phyloP scores from a whole-genome alignment of 192 early-diverging fungal species.

The Coemansia sp. region DNA sequence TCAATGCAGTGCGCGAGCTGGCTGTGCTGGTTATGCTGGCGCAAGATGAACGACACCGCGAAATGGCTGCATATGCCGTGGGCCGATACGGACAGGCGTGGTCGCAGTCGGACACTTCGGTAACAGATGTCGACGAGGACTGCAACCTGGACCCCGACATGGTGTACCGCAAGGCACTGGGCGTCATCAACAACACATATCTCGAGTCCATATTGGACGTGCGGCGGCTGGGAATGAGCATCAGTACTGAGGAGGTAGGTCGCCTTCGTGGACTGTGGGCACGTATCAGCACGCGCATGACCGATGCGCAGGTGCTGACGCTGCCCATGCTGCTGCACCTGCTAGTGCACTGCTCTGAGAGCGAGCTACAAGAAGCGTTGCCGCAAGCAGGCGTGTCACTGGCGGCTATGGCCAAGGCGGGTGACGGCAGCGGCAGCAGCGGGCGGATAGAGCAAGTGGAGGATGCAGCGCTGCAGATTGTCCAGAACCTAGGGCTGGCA shows the following conservation, averaged over 20 bases:
- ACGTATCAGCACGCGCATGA: slow-evolving; percentile 30
- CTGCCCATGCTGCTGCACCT: slow-evolving; percentile 53
- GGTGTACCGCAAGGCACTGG: slow-evolving; percentile 53
- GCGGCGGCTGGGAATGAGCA: slow-evolving; percentile 49
- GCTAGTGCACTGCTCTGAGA: slow-evolving; percentile 49
- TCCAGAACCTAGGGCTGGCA: slow-evolving; percentile 51
- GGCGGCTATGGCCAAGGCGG: slow-evolving; percentile 45
- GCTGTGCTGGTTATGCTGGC: slow-evolving; percentile 46
- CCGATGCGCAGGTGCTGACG: slow-evolving; percentile 33
- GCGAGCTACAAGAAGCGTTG: slow-evolving; percentile 42
- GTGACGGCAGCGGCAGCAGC: slow-evolving; percentile 23
- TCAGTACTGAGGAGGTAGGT: slow-evolving; percentile 41
- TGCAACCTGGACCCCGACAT: slow-evolving; percentile 53
- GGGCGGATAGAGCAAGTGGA: slow-evolving; percentile 52
- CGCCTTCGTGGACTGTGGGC: slow-evolving; percentile 45
- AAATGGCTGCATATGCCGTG: slow-evolving; percentile 40
- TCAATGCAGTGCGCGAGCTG: slow-evolving; percentile 44
- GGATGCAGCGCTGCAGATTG: slow-evolving; percentile 53
- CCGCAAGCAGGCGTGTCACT: slow-evolving; percentile 45
- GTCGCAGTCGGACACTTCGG: slow-evolving; percentile 30
- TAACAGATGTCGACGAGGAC: slow-evolving; percentile 43
- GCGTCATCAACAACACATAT: slow-evolving; percentile 42
- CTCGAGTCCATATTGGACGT: slow-evolving; percentile 49
- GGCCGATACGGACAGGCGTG: slow-evolving; percentile 33
- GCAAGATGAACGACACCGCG: slow-evolving; percentile 43